Evolutionary conservation across 371 early-diverging fungal species (phyloP).

Genomic region (Sporodiniella umbellata): DNA sequence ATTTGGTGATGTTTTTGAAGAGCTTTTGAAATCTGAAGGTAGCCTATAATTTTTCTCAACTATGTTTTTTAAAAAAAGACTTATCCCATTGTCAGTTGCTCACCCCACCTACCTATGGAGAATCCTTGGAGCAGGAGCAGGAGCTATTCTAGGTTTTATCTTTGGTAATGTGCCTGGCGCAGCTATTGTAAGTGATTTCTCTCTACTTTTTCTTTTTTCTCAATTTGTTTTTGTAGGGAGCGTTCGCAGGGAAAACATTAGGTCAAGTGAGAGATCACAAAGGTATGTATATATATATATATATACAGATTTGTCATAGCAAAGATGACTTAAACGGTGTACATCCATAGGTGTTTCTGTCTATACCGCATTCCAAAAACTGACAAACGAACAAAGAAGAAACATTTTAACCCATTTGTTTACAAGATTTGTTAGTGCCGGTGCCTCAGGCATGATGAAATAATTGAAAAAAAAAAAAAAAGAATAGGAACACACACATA

Average conservation of each 20-base stretch:
- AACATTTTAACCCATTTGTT: conserved; percentile 39
- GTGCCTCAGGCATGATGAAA: conserved; percentile 45
- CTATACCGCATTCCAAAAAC: conserved; percentile 41
- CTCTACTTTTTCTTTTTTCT: neutral
- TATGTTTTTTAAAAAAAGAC: no score
- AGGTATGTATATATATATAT: conserved; percentile 9
- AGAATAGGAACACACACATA: no score
- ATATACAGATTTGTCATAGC: neutral
- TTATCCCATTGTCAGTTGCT: conserved; percentile 11
- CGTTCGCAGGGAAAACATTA: conserved; percentile 24
- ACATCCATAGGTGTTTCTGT: conserved; percentile 43
- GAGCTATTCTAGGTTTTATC: conserved; percentile 26
- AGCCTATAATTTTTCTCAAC: neutral
- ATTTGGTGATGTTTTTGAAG: conserved; percentile 28
- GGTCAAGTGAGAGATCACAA: conserved; percentile 31
- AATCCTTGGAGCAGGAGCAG: conserved; percentile 23
- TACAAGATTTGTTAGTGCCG: conserved; percentile 35
- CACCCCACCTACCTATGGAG: conserved; percentile 26
- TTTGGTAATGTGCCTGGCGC: conserved; percentile 28
- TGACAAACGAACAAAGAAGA: conserved; percentile 27
- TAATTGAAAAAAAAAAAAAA: conserved; percentile 4
- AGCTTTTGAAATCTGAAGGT: conserved; percentile 24
- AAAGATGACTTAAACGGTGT: no score
- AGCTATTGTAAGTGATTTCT: conserved; percentile 18
- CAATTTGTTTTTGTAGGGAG: conserved; percentile 19